A percentile compares a stretch with the other conserved stretches of the same genome.
Evolutionary conservation across 352 stramenopile genomes (phyloP).

Genomic region (Blastocystis hominis): DNA sequence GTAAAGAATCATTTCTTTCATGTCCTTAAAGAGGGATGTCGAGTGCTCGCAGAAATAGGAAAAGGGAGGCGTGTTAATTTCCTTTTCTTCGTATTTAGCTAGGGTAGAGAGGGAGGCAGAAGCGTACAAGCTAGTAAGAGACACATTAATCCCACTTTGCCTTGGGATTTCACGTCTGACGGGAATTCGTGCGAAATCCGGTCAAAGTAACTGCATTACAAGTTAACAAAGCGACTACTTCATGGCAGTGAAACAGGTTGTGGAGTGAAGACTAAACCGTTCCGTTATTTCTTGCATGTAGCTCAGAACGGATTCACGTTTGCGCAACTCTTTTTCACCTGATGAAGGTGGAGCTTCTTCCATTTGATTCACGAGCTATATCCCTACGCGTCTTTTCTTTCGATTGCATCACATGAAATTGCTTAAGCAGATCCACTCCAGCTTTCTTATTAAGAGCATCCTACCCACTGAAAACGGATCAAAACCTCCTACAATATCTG

Average conservation of each 20-base stretch:
- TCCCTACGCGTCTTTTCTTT: neutral
- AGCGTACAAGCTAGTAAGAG: constrained; percentile 8
- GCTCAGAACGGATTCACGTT: constrained; percentile 1
- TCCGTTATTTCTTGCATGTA: constrained; percentile 40
- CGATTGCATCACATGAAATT: neutral
- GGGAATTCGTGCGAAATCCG: neutral
- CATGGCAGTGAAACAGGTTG: neutral
- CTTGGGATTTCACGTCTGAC: constrained; percentile 13
- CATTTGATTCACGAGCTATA: neutral
- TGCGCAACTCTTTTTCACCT: neutral
- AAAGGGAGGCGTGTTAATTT: constrained; percentile 7
- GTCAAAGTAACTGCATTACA: neutral
- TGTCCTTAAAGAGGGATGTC: neutral
- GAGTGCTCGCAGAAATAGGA: constrained; percentile 22
- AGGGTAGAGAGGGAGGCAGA: neutral
- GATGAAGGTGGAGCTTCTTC: neutral
- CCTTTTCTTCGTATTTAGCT: constrained; percentile 51
- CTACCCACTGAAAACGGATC: neutral
- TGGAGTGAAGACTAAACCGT: neutral
- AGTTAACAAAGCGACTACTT: neutral
- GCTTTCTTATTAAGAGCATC: neutral
- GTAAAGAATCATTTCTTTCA: neutral
- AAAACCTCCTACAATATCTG: neutral
- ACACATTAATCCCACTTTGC: constrained; percentile 21
- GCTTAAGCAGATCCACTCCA: neutral